Percentiles rank a stretch among this genome's conserved stretches.
Conservation (phyloP, 768 basidiomycete genomes). For the Boletus huronensis region DNA sequence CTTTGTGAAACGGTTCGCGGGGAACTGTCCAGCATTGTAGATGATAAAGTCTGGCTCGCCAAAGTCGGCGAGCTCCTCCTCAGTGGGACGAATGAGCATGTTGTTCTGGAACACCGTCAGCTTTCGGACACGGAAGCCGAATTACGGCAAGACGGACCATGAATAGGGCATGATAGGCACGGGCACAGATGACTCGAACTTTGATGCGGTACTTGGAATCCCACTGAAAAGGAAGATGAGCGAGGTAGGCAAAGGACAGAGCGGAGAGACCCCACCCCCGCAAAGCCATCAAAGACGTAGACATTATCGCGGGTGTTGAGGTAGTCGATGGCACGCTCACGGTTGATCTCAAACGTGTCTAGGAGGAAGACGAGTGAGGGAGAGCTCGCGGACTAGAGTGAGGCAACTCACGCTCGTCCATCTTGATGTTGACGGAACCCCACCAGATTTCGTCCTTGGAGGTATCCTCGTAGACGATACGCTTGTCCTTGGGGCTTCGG, state of each 20-base stretch:
- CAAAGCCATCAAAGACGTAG: slow-evolving; percentile 95
- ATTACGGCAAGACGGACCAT: slow-evolving; percentile 60
- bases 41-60: slow-evolving; percentile 99
- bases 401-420: slow-evolving; percentile 81
- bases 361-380: slow-evolving; percentile 6
- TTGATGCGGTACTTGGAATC: slow-evolving; percentile 99
- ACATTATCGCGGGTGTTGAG: slow-evolving; percentile 98
- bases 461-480: slow-evolving; percentile 96
- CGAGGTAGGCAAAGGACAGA: not conserved
- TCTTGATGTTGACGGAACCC: slow-evolving; percentile 99
- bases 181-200: slow-evolving; percentile 97
- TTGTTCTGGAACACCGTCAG: slow-evolving; percentile 62
- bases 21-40: slow-evolving; percentile 99
- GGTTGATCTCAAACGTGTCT: slow-evolving; percentile 99
- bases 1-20: slow-evolving; percentile 99
- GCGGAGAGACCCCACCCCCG: slow-evolving; percentile 56
- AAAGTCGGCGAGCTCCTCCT: slow-evolving; percentile 89
- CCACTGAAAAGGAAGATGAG: slow-evolving; percentile 53
- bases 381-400: not conserved
- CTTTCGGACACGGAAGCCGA: not conserved
- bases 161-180: slow-evolving; percentile 98
- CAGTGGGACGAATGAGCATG: slow-evolving; percentile 98
- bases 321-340: slow-evolving; percentile 98
- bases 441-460: slow-evolving; percentile 99
- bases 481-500: slow-evolving; percentile 97